Conservation (phyloP, 305 asterid genomes). For the Fraxinus dipetala region DNA sequence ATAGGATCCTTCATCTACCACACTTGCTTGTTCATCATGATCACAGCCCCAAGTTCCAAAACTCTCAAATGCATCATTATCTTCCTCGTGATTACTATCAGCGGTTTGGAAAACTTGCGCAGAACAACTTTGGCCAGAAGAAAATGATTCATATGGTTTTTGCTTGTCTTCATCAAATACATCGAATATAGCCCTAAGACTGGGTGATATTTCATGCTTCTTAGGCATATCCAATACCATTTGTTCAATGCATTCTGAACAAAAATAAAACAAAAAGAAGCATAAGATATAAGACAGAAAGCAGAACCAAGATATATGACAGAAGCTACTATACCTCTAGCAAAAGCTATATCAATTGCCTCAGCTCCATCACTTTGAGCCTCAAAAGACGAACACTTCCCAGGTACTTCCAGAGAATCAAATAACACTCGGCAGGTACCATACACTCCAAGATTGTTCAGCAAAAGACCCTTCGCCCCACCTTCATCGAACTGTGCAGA, state of each 20-base stretch:
- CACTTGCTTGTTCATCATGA: conserved; percentile 56
- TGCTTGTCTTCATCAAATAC: conserved; percentile 61
- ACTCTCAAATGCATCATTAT: conserved; percentile 46
- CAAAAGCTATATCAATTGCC: conserved; percentile 73
- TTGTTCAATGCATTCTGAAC: conserved; percentile 62
- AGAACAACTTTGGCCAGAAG: conserved; percentile 39
- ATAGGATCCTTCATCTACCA: conserved; percentile 55
- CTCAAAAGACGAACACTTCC: conserved; percentile 47
- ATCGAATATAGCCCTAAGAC: conserved; percentile 59
- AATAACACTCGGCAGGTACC: conserved; percentile 83
- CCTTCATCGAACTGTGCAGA: conserved; percentile 99
- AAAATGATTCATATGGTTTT: conserved; percentile 52
- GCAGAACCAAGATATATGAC: conserved; percentile 15
- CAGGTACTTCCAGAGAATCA: conserved; percentile 90
- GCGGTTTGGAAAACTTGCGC: conserved; percentile 41
- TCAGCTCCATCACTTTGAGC: conserved; percentile 38
- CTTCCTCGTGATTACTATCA: conserved; percentile 35
- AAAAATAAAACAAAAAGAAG: conserved; percentile 19
- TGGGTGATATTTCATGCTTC: conserved; percentile 73
- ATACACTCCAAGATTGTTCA: conserved; percentile 94
- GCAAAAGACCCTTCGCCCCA: conserved; percentile 89
- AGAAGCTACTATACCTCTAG: conserved; percentile 55
- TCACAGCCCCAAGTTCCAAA: conserved; percentile 57
- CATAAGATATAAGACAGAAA: neutral
- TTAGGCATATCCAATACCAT: conserved; percentile 66